Conservation (phyloP, 2,329 filamentous ascomycete genomes). For the Curvularia spicifera region DNA sequence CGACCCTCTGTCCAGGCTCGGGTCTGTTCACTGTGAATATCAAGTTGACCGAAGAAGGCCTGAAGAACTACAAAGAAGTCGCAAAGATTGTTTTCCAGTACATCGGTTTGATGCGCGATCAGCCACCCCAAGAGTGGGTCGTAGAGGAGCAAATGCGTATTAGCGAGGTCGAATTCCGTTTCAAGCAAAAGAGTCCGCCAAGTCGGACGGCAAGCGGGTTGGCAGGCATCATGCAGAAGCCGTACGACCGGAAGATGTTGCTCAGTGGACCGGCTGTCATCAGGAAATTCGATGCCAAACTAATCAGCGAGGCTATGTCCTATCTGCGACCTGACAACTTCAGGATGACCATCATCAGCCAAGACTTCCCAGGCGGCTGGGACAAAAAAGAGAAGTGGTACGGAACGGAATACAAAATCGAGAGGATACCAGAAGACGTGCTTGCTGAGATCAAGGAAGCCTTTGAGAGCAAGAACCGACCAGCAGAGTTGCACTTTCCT, state of each 20-base stretch:
- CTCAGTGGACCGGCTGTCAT: constrained; percentile 80
- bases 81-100: constrained; percentile 90
- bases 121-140: constrained; percentile 87
- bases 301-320: constrained; percentile 75
- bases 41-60: constrained; percentile 81
- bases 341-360: constrained; percentile 80
- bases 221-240: constrained; percentile 89
- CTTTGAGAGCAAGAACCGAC: constrained; percentile 64
- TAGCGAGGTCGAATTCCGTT: constrained; percentile 92
- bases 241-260: constrained; percentile 83
- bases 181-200: constrained; percentile 89
- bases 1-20: constrained; percentile 78
- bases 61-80: constrained; percentile 82
- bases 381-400: constrained; percentile 96
- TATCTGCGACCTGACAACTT: constrained; percentile 88
- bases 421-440: constrained; percentile 79
- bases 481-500: constrained; percentile 79
- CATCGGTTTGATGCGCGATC: constrained; percentile 81
- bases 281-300: constrained; percentile 78
- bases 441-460: constrained; percentile 73
- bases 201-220: constrained; percentile 87
- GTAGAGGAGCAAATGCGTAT: constrained; percentile 90
- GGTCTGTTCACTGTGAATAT: constrained; percentile 81
- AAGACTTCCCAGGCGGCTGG: constrained; percentile 83
- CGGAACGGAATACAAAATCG: constrained; percentile 87